Base-by-base conservation (phyloP, 768 basidiomycete genomes). In the Boletus fagicola region DNA sequence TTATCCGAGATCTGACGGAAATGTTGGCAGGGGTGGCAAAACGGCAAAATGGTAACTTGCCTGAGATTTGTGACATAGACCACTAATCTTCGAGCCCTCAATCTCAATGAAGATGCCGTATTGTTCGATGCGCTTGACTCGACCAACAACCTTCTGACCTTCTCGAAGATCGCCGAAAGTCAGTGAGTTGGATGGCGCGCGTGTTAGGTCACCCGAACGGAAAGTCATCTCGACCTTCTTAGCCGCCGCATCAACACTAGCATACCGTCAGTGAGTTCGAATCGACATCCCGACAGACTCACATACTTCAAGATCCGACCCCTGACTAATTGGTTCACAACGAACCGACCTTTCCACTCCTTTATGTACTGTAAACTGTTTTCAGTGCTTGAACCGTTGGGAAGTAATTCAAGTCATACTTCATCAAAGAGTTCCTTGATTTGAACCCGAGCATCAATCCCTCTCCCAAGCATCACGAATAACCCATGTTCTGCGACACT, bases 21-120 rank as follows among this genome's bases (percentile, higher is more conserved):
- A 50, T 24, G 50, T 39, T 40, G 49, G 49, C 48, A 51, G 18
- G n/a, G 16, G 49, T 10, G 22, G 20, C 1, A 42, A 20, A 44
- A 49, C 31, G 28, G 46, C 40, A 39, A 36, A 48, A n/a, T 40
- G 30, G 28, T 43, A 43, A 59, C 78, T 51, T 64, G 88, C 93
- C 81, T 98, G 83, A 11, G 92, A 92, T 72, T 94, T 94, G 72
- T 98, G 96, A 71, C 96, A 99, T 12, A 99, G 79, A 6, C 96
- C 96, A 59, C 81, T 86, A 49, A 98, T 76, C 67, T 87, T 90
- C 0, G 92, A 87, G 18, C 83, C 88, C n/a, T 89, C 83, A 38
- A 98, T 88, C 68, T 87, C 83, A 56, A 99, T 83, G 74, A 98
- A 98, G n/a, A 97, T 77, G 15, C 96, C 96, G 62, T 92, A 98